Conservation (phyloP, 495 filamentous ascomycete genomes). For the Penicilliopsis zonata region DNA sequence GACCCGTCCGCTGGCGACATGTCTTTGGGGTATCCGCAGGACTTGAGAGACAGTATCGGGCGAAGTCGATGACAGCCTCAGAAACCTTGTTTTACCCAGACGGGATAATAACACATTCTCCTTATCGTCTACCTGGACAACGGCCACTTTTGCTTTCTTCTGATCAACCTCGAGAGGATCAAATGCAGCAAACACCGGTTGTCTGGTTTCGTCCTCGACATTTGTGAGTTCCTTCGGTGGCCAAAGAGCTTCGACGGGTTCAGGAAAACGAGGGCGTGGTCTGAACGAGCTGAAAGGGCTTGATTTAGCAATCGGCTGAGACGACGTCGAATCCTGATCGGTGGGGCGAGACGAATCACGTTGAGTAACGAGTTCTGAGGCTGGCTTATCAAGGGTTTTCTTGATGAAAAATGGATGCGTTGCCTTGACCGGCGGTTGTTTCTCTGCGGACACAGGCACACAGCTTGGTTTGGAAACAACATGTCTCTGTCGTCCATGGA, state of each 20-base stretch:
- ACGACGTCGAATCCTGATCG: neutral
- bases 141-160: conserved; percentile 27
- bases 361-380: conserved; percentile 3
- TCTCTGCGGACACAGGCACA: conserved; percentile 9
- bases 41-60: neutral
- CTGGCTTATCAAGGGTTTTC: conserved; percentile 11
- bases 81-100: conserved; percentile 7
- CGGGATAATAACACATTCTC: conserved; percentile 21
- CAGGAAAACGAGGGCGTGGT: conserved; percentile 41
- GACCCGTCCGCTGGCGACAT: conserved; percentile 21
- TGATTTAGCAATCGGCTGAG: too few species aligned
- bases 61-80: conserved; percentile 1
- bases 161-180: conserved; percentile 4
- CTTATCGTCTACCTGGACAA: conserved; percentile 16
- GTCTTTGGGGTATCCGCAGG: conserved; percentile 23
- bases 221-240: conserved; percentile 55
- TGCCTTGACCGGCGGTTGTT: conserved; percentile 39
- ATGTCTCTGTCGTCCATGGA: conserved; percentile 15
- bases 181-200: neutral
- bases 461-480: neutral
- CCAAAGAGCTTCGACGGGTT: conserved; percentile 54
- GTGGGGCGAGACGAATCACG: conserved; percentile 13
- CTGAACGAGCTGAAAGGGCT: conserved; percentile 12
- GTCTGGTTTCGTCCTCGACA: conserved; percentile 16
- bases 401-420: conserved; percentile 76